These are phyloP conservation scores for Ogataea allantospora DNA, from an alignment of 805 yeast genomes.

Conservation along the genomic window DNA sequence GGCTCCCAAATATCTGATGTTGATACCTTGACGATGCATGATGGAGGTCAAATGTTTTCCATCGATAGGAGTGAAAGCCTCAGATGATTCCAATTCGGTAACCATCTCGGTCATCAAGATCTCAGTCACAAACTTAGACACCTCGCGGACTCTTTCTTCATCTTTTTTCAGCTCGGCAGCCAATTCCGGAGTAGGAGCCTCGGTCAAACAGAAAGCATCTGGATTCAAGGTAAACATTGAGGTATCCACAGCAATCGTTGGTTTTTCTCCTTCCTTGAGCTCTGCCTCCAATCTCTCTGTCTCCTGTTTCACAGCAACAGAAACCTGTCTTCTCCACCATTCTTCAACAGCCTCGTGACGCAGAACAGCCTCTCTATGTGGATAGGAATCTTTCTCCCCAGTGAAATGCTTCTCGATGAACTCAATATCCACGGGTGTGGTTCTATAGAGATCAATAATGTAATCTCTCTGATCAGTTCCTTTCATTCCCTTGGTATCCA, in stretches of 20 bases:
- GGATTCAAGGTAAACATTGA: constrained; percentile 67
- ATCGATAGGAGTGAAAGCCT: constrained; percentile 66
- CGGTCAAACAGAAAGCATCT: constrained; percentile 60
- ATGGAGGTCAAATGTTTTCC: constrained; percentile 69
- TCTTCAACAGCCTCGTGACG: constrained; percentile 88
- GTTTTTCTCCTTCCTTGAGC: constrained; percentile 36
- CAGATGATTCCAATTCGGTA: constrained; percentile 49
- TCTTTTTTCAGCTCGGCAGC: constrained; percentile 45
- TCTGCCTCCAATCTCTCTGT: constrained; percentile 41
- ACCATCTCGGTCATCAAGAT: constrained; percentile 64
- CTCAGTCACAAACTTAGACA: constrained; percentile 60
- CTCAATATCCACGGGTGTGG: constrained; percentile 80
- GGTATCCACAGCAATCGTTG: constrained; percentile 51
- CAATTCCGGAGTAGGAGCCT: constrained; percentile 37
- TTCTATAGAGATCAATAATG: constrained; percentile 77
- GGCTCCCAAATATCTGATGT: constrained; percentile 80
- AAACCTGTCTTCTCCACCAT: constrained; percentile 78
- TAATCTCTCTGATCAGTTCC: constrained; percentile 87
- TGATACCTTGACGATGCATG: constrained; percentile 82
- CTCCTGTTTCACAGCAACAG: constrained; percentile 48
- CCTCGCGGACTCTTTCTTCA: constrained; percentile 62
- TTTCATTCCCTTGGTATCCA: constrained; percentile 78
- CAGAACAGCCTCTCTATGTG: constrained; percentile 74
- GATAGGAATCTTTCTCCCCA: constrained; percentile 55
- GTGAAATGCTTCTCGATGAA: constrained; percentile 62